These are phyloP conservation scores for Diaporthe vexans DNA, from an alignment of 2,329 filamentous ascomycete genomes.

Conservation along the genomic window DNA sequence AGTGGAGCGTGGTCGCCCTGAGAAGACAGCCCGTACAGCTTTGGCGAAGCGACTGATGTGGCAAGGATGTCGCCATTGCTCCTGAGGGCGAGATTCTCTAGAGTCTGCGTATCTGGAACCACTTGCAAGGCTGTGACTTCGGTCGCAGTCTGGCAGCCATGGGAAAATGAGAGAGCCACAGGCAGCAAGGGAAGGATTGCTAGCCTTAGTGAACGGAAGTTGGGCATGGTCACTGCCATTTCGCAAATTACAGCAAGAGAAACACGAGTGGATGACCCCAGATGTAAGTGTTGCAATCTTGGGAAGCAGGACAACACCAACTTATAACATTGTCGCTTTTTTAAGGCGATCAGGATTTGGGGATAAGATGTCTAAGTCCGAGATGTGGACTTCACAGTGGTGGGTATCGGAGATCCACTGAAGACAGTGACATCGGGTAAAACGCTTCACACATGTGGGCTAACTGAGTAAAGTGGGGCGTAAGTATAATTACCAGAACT, in stretches of 20 bases:
- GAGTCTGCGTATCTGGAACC: not conserved
- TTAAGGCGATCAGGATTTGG: not conserved
- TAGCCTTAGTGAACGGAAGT: not conserved
- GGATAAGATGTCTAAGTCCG: slow-evolving; percentile 15
- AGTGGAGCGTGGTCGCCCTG: not conserved
- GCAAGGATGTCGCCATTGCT: slow-evolving; percentile 16
- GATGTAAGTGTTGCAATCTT: not conserved
- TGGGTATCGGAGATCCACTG: slow-evolving; percentile 1
- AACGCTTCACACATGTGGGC: not conserved
- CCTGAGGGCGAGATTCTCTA: slow-evolving; percentile 8
- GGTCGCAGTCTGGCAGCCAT: not conserved
- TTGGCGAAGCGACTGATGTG: not conserved
- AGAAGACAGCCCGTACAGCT: not conserved
- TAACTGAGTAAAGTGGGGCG: not conserved
- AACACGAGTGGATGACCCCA: not conserved
- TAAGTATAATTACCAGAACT: not conserved
- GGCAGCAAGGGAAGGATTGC: not conserved
- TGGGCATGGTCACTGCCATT: not conserved
- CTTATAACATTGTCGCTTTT: not conserved
- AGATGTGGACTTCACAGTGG: not conserved
- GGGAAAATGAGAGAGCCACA: not conserved
- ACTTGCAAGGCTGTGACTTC: not conserved
- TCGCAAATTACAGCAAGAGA: too few species aligned
- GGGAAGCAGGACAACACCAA: not conserved
- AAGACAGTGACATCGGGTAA: not conserved